Conservation (phyloP, 1,284 basidiomycete species). For the Malassezia restricta region DNA sequence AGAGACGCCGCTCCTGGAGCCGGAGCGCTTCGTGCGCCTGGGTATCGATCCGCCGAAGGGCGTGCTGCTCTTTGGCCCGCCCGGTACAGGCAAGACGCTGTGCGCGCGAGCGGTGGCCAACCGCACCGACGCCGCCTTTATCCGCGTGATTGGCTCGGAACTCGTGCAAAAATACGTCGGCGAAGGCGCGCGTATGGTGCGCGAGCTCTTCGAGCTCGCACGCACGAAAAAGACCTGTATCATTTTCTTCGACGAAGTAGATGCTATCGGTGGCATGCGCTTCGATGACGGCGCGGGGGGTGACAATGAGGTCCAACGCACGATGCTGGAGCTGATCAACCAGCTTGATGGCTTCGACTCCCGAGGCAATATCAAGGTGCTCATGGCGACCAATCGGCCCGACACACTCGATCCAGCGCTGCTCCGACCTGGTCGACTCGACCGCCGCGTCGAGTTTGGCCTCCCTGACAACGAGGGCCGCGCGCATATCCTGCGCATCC, state of each 20-base stretch:
- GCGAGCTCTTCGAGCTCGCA: slow-evolving; percentile 98
- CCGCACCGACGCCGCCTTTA: slow-evolving; percentile 96
- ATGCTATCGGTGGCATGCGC: slow-evolving; percentile 94
- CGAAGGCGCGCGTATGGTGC: slow-evolving; percentile 96
- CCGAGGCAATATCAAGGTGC: slow-evolving; percentile 95
- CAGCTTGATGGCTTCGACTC: slow-evolving; percentile 98
- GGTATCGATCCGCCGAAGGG: slow-evolving; percentile 99
- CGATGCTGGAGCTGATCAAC: slow-evolving; percentile 99
- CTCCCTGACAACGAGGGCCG: slow-evolving; percentile 91
- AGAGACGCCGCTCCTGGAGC: slow-evolving; percentile 77
- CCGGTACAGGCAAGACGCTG: slow-evolving; percentile 95
- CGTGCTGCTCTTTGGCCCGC: slow-evolving; percentile 84
- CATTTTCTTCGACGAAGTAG: slow-evolving; percentile 98
- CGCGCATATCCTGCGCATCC: slow-evolving; percentile 90
- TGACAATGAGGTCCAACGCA: slow-evolving; percentile 97
- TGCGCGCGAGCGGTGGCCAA: slow-evolving; percentile 97
- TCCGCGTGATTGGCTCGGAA: slow-evolving; percentile 96
- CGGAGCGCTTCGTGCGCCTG: slow-evolving; percentile 91
- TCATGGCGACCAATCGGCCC: slow-evolving; percentile 98
- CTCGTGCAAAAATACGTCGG: slow-evolving; percentile 99
- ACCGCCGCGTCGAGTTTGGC: slow-evolving; percentile 89
- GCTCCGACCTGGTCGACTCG: slow-evolving; percentile 85
- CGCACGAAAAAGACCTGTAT: slow-evolving; percentile 98
- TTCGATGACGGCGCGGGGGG: slow-evolving; percentile 98
- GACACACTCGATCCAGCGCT: slow-evolving; percentile 96